Conservation (phyloP, 768 basidiomycete genomes). For the Russula sp. region DNA sequence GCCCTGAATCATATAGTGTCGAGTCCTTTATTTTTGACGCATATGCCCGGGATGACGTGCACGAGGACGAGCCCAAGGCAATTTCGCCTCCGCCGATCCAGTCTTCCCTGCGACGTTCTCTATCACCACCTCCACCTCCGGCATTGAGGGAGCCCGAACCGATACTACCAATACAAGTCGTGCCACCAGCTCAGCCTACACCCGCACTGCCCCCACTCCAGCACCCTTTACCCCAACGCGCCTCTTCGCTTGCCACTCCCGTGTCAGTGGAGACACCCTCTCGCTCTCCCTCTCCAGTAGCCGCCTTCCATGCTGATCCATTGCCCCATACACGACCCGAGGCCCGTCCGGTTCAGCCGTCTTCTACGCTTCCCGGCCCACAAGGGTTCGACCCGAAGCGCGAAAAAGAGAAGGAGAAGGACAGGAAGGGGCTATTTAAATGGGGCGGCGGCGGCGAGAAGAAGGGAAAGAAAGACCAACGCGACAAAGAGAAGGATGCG, state of each 20-base stretch:
- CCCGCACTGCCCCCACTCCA: conserved; percentile 10
- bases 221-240: conserved; percentile 18
- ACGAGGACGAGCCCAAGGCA: conserved; percentile 20
- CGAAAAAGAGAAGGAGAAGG: conserved; percentile 64
- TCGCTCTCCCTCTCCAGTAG: conserved; percentile 52
- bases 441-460: conserved; percentile 39
- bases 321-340: conserved; percentile 3
- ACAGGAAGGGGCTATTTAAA: conserved; percentile 45
- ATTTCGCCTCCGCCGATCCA: conserved; percentile 1
- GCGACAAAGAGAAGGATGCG: conserved; percentile 61
- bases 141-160: not conserved
- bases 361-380: conserved; percentile 27
- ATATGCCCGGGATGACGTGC: conserved; percentile 59
- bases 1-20: conserved; percentile 75
- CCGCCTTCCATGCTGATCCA: conserved; percentile 2
- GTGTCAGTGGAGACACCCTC: conserved; percentile 33
- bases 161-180: not conserved
- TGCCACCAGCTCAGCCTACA: not conserved
- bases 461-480: conserved; percentile 45
- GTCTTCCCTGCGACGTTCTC: conserved; percentile 15
- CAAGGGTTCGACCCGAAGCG: conserved; percentile 70
- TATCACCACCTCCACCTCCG: conserved; percentile 9
- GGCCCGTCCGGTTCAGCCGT: conserved; percentile 13
- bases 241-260: conserved; percentile 35
- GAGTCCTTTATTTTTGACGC: conserved; percentile 81